Base-by-base conservation (phyloP, 352 stramenopile species). In the Globisporangium viniferum region DNA sequence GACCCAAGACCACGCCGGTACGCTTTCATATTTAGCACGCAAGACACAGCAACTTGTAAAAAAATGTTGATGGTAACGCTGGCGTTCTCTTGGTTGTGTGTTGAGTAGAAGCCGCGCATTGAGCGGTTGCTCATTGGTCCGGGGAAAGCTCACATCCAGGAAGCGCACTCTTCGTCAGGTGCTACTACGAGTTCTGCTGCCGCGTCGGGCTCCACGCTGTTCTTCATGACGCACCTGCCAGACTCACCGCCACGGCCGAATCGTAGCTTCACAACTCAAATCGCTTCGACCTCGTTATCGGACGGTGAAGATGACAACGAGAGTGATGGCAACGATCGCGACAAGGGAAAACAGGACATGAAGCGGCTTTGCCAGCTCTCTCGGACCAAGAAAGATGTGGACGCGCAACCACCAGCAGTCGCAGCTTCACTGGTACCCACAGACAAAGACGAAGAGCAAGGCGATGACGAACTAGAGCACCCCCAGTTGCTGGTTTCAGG, bases 151-250 rank as follows among this genome's bases (percentile, higher is more conserved):
- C 46, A 59, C n/a, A 20, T 70, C 31, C 51, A 56, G 27, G 68
- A 77, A 29, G 60, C 46, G 9, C 22, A 63, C 14, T 51, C 53
- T 20, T n/a, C 55, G 44, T 5, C 6, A 10, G 29, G 8, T 27
- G 14, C 29, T 59, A 10, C 55, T 60, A 10, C 54, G 18, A 58
- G 44, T 44, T 7, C 7, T 14, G 29, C 5, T 29, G 27, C 29
- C 29, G 7, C 54, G 15, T 48, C 33, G 20, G 51, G 46, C 22
- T 29, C 41, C 29, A 64, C 51, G 5, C n/a, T 44, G 14, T 75
- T 67, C 22, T 84, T 79, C 46, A 80, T 91, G 73, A 82, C 75
- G 1, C 77, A 77, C n/a, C 55, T 91, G 12, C 80, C 82, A 0
- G 73, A 89, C 61, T 91, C 82, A 1, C 82, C 82, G 1, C 80